These are phyloP conservation scores for Endothia cerciana DNA, from an alignment of 2,329 filamentous ascomycete species.

Conservation along the genomic window DNA sequence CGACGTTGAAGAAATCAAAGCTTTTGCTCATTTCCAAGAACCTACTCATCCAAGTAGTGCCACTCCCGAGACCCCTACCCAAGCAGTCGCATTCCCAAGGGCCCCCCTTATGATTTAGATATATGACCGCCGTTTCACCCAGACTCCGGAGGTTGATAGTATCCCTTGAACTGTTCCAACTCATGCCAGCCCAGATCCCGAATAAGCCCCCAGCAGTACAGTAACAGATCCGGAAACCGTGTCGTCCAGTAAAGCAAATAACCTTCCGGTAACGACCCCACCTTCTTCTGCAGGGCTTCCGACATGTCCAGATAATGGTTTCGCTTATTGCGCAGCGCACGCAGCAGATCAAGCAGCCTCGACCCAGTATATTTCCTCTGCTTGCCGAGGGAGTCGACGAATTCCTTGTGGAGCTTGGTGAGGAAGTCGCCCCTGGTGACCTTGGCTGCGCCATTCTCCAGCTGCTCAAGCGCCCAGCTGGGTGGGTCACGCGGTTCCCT, in stretches of 20 bases:
- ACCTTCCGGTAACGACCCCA: constrained; percentile 76
- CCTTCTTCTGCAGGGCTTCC: constrained; percentile 68
- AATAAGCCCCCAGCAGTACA: constrained; percentile 78
- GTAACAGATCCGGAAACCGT: constrained; percentile 76
- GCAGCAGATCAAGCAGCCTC: constrained; percentile 80
- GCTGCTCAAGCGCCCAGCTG: constrained; percentile 65
- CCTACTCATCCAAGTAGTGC: background rate
- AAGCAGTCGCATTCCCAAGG: background rate
- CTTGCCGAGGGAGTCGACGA: constrained; percentile 88
- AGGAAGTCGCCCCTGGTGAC: constrained; percentile 77
- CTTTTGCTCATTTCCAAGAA: background rate
- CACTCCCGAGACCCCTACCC: background rate
- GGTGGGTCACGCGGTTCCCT: constrained; percentile 86
- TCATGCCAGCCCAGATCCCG: constrained; percentile 66
- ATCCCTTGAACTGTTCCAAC: constrained; percentile 71
- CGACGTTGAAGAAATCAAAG: background rate
- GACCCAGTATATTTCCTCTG: constrained; percentile 92
- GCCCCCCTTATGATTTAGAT: background rate
- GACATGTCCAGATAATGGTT: constrained; percentile 98
- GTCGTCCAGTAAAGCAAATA: constrained; percentile 85
- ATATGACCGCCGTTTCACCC: background rate
- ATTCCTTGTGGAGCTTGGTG: constrained; percentile 72
- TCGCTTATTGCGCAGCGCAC: constrained; percentile 91
- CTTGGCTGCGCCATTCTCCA: constrained; percentile 56
- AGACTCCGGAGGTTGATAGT: constrained; percentile 59